Base-by-base conservation (phyloP, 2,329 filamentous ascomycete genomes). In the Leptographium procerum region DNA sequence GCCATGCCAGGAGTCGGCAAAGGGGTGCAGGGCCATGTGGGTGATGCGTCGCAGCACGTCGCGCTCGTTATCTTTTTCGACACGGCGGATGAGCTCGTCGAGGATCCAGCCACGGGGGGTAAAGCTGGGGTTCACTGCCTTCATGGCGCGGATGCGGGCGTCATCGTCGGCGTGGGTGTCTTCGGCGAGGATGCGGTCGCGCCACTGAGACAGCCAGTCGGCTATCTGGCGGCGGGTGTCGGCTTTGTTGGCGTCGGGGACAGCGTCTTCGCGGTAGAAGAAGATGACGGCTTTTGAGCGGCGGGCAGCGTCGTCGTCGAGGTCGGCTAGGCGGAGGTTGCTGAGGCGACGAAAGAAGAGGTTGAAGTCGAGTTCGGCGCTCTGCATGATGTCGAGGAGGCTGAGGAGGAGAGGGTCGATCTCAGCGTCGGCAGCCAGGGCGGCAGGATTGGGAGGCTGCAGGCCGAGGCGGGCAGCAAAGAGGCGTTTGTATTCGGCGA, bases 31-130 rank as follows among this genome's bases (percentile, higher is more conserved):
- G 2, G 85, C 83, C 85, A 97, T 87, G 51, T 89, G 82, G 86
- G 95, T 89, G 28, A 94, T 78, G 33, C 86, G 79, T 14, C 82
- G 77, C 51, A 99, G 70, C 40, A 97, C 85, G 10, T 91, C 86
- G 58, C 89, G 79, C 67, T 99, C 91, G 2, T 85, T 83, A 56
- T 86, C 84, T 69, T 89, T 89, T 71, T 97, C 90, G 0, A 97
- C 91, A 11, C 89, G 82, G 52, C 87, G 83, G 64, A 99, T 97
- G 16, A 99, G 71, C 71, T 99, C 94, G 69, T 97, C 92, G 24
- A 99, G 77, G 56, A 99, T 83, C 91, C 92, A 99, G 22, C 88
- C 86, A 52, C 91, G 82, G 0, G 94, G 90, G 0, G 96, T 77
- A 67, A 99, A 99, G 74, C 89, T 96, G 2, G 94, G 94, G 68